Percentiles rank a stretch among this genome's conserved stretches.
Conservation (phyloP, 345 rosid species). For the Heritiera littoralis region DNA sequence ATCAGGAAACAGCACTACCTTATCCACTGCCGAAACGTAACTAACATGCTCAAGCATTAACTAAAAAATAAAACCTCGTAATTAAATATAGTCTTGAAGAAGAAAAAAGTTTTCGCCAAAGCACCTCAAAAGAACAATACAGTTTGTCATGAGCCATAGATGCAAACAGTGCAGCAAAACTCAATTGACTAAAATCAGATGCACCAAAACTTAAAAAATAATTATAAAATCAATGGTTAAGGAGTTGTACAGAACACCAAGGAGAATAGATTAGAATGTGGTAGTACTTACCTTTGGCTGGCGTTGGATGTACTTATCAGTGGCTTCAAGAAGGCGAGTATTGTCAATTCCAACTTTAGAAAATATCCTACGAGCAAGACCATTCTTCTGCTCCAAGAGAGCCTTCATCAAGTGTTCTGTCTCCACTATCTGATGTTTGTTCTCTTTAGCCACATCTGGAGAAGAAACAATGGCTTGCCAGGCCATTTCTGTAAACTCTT, state of each 20-base stretch:
- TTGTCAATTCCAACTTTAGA: constrained; percentile 84
- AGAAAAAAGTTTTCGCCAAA: neutral
- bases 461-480: constrained; percentile 98
- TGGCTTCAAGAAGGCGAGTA: constrained; percentile 83
- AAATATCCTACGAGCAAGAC: constrained; percentile 92
- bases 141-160: neutral
- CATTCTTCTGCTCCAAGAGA: constrained; percentile 95
- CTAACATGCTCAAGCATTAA: neutral
- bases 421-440: constrained; percentile 98
- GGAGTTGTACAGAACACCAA: neutral
- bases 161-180: neutral
- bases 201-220: neutral
- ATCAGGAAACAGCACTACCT: neutral
- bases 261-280: neutral
- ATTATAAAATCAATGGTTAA: neutral
- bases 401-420: constrained; percentile 97
- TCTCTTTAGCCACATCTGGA: constrained; percentile 90
- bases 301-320: constrained; percentile 85
- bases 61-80: neutral
- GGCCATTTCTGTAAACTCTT: constrained; percentile 98
- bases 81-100: neutral
- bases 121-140: neutral
- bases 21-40: neutral
- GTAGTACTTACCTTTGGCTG: constrained; percentile 77
- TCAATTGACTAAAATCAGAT: neutral